A percentile compares a stretch with the other conserved stretches of the same genome.
Conservation (phyloP, 2,329 filamentous ascomycete species). For the Chrysoporthe cubensis region DNA sequence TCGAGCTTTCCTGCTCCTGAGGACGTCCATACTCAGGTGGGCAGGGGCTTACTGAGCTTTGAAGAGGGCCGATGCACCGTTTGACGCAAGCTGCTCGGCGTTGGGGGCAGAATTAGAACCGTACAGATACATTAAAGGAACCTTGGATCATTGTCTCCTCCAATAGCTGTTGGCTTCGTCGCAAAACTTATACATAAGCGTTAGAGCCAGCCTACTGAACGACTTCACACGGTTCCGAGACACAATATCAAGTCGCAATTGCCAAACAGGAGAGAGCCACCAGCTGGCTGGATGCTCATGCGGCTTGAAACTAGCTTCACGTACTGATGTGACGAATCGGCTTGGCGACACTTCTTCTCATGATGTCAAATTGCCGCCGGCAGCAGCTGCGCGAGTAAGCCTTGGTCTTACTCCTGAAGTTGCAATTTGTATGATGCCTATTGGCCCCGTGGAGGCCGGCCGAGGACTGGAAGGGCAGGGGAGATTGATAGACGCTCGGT, state of each 20-base stretch:
- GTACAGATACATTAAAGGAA: too few relatives aligned
- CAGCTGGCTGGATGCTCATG: background rate
- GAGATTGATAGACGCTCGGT: background rate
- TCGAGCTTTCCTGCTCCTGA: too few relatives aligned
- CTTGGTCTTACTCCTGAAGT: background rate
- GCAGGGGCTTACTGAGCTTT: too few relatives aligned
- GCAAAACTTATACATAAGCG: too few relatives aligned
- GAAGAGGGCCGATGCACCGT: too few relatives aligned
- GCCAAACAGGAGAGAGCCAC: background rate
- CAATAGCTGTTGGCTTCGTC: background rate
- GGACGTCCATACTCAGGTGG: too few relatives aligned
- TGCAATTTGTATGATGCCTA: background rate
- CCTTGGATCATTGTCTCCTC: background rate
- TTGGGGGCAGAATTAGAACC: too few relatives aligned
- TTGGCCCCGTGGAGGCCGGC: background rate
- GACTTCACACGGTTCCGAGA: background rate
- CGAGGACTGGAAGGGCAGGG: background rate
- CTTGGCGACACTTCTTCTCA: background rate
- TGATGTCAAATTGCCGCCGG: background rate
- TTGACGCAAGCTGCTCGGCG: too few relatives aligned
- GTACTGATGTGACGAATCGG: background rate
- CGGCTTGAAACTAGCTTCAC: conserved; percentile 4
- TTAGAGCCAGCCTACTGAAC: background rate
- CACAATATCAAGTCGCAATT: background rate
- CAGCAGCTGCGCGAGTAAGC: background rate